A percentile compares a stretch with the other conserved stretches of the same genome.
phyloP scores from a whole-genome alignment of 2,329 filamentous ascomycete genomes.

The Sporothrix brasiliensis region DNA sequence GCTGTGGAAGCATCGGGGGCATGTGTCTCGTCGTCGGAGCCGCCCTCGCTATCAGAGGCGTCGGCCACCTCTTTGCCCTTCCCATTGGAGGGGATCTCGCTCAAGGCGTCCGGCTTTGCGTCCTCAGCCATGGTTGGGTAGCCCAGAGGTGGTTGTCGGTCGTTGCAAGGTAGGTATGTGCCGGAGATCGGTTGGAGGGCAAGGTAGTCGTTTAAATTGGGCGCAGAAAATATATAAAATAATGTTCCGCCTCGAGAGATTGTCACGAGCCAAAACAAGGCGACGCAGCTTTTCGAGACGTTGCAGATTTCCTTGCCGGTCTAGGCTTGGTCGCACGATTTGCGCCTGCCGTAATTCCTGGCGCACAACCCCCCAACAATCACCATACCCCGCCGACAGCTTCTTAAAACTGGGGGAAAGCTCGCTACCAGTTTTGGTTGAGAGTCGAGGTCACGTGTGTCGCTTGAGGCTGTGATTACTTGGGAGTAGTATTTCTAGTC shows the following conservation, averaged over 20 bases:
- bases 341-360: neutral
- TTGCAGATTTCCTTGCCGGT: neutral
- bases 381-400: conserved; percentile 26
- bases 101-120: conserved; percentile 19
- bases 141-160: neutral
- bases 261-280: conserved; percentile 23
- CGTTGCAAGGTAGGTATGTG: neutral
- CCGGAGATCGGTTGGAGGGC: neutral
- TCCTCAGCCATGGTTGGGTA: conserved; percentile 26
- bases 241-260: neutral
- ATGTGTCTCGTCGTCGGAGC: conserved; percentile 43
- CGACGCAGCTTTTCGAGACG: conserved; percentile 18
- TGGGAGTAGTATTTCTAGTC: too few species aligned
- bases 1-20: neutral
- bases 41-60: conserved; percentile 53
- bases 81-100: conserved; percentile 40
- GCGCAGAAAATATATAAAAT: neutral
- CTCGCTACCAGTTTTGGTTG: neutral
- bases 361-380: conserved; percentile 8
- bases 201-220: neutral
- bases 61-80: conserved; percentile 51
- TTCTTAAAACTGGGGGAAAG: conserved; percentile 20
- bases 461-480: neutral
- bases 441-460: conserved; percentile 1
- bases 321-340: conserved; percentile 8